These are phyloP conservation scores for Carallia brachiata DNA, from an alignment of 345 rosid species.

Conservation along the genomic window DNA sequence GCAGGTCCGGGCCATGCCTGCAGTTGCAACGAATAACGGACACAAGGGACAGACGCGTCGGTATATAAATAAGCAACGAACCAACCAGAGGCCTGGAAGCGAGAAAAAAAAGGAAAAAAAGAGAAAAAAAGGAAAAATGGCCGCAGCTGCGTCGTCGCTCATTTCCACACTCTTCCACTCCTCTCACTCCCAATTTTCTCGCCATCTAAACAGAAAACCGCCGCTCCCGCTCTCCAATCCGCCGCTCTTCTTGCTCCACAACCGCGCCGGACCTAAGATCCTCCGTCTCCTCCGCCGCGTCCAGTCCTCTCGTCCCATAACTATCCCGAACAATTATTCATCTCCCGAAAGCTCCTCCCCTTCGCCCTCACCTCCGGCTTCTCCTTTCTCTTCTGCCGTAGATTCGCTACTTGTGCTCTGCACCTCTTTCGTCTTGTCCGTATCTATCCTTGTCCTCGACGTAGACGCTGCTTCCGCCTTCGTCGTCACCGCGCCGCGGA, in stretches of 20 bases:
- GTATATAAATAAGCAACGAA: too few relatives aligned
- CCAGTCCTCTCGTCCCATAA: slow-evolving; percentile 18
- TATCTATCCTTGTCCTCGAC: slow-evolving; percentile 50
- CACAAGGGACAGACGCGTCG: too few relatives aligned
- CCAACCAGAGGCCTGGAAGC: too few relatives aligned
- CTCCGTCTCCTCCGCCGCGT: slow-evolving; percentile 15
- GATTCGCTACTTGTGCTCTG: slow-evolving; percentile 57
- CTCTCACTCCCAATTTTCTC: slow-evolving; percentile 29
- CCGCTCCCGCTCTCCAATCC: neutral
- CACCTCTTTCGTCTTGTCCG: slow-evolving; percentile 66
- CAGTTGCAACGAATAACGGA: too few relatives aligned
- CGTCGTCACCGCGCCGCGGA: slow-evolving; percentile 62
- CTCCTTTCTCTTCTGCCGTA: slow-evolving; percentile 20
- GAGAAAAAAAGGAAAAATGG: slow-evolving; percentile 30
- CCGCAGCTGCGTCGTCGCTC: slow-evolving; percentile 44
- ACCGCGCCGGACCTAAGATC: neutral
- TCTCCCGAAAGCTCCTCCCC: neutral
- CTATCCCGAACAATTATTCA: neutral
- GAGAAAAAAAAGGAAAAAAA: neutral
- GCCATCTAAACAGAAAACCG: slow-evolving; percentile 35
- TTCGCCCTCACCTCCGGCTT: neutral
- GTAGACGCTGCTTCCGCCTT: slow-evolving; percentile 68
- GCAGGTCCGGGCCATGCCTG: too few relatives aligned
- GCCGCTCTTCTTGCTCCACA: slow-evolving; percentile 11
- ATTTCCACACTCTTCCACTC: slow-evolving; percentile 43